A percentile compares a stretch with the other conserved stretches of the same genome.
These are phyloP conservation scores for Aspergillus sp. DNA, from an alignment of 2,329 filamentous ascomycete genomes.

Conservation along the genomic window DNA sequence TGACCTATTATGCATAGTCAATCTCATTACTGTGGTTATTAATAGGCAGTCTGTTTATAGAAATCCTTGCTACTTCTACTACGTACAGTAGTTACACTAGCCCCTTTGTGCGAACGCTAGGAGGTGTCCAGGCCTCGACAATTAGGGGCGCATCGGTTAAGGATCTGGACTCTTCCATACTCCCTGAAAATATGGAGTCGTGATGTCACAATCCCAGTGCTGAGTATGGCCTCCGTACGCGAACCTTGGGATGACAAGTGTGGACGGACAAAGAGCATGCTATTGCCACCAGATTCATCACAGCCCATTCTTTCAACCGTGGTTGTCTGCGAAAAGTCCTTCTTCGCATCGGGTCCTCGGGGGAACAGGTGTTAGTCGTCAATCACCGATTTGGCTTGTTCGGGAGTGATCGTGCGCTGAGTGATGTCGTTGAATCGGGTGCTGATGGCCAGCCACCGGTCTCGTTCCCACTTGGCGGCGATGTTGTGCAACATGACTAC, in stretches of 20 bases:
- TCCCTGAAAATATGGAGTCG: background rate
- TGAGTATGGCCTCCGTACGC: background rate
- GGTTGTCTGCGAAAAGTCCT: background rate
- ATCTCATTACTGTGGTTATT: background rate
- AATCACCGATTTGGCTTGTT: constrained; percentile 23
- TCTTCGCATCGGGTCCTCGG: background rate
- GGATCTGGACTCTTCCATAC: no score
- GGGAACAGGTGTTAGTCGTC: constrained; percentile 1
- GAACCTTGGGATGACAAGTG: constrained; percentile 5
- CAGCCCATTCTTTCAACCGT: background rate
- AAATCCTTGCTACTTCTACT: no score
- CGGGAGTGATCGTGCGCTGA: constrained; percentile 37
- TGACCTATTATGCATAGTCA: no score
- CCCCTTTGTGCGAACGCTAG: background rate
- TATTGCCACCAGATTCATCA: background rate
- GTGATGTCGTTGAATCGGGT: constrained; percentile 44
- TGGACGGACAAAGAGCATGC: background rate
- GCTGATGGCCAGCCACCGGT: constrained; percentile 42
- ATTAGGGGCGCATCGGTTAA: no score
- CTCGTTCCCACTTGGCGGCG: constrained; percentile 34
- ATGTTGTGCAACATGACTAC: constrained; percentile 35
- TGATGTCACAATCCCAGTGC: constrained; percentile 6
- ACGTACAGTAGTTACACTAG: no score
- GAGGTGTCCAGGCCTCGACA: background rate
- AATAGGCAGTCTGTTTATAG: background rate